Evolutionary conservation across 257 asterid species (phyloP).

Genomic region (Galeopsis tetrahit): DNA sequence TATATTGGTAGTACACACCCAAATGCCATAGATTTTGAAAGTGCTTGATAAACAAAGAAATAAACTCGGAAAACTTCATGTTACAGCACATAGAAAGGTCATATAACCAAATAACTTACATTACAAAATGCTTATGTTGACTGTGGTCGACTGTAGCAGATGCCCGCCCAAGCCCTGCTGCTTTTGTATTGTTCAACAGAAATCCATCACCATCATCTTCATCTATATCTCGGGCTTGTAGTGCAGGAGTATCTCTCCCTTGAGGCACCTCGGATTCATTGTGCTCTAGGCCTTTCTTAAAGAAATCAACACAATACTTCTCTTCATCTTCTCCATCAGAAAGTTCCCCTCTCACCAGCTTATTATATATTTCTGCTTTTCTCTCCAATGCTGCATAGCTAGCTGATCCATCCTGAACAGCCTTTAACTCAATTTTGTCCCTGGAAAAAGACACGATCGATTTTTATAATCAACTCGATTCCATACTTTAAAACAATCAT

Average conservation of each 20-base stretch:
- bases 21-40: slow-evolving; percentile 6
- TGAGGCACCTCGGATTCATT: slow-evolving; percentile 40
- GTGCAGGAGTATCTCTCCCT: slow-evolving; percentile 37
- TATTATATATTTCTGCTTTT: slow-evolving; percentile 80
- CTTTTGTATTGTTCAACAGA: slow-evolving; percentile 41
- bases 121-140: slow-evolving; percentile 90
- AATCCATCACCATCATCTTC: slow-evolving; percentile 52
- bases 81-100: slow-evolving; percentile 23
- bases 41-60: not conserved
- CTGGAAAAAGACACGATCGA: slow-evolving; percentile 41
- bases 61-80: slow-evolving; percentile 1
- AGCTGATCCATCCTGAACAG: slow-evolving; percentile 83
- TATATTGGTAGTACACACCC: slow-evolving; percentile 4
- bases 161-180: slow-evolving; percentile 64
- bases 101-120: slow-evolving; percentile 47
- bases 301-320: slow-evolving; percentile 95
- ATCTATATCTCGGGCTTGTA: slow-evolving; percentile 47
- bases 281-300: slow-evolving; percentile 71
- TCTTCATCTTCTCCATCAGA: slow-evolving; percentile 91
- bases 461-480: not conserved
- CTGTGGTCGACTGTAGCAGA: slow-evolving; percentile 62
- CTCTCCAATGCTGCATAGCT: slow-evolving; percentile 94
- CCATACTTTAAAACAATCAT: slow-evolving; percentile 1
- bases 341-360: slow-evolving; percentile 83
- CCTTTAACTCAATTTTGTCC: slow-evolving; percentile 95